phyloP scores from a whole-genome alignment of 345 rosid species.

The Carallia brachiata region DNA sequence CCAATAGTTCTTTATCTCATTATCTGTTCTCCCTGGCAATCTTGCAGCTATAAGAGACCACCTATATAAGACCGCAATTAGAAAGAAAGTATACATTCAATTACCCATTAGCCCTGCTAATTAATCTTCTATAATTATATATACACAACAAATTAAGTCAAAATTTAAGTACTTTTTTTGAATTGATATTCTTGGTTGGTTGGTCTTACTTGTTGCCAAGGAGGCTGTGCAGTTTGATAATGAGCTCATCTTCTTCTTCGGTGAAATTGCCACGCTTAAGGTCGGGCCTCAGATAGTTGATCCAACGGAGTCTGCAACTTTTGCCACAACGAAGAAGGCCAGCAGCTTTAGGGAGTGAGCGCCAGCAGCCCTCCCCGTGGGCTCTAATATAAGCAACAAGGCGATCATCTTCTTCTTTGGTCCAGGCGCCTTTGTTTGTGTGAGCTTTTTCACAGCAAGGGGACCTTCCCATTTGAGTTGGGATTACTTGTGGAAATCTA shows the following conservation, averaged over 20 bases:
- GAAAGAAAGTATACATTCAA: not conserved
- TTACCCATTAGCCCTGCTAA: not conserved
- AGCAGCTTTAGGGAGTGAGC: constrained; percentile 83
- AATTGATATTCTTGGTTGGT: not conserved
- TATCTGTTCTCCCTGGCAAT: constrained; percentile 82
- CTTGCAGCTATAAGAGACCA: constrained; percentile 85
- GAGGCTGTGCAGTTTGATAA: constrained; percentile 73
- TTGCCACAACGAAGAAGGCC: constrained; percentile 80
- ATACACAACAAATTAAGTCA: not conserved
- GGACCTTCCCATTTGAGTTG: constrained; percentile 64
- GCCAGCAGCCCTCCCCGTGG: constrained; percentile 87
- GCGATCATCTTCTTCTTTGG: constrained; percentile 80
- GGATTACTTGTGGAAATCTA: not conserved
- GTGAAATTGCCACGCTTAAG: constrained; percentile 79
- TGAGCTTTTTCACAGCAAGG: constrained; percentile 87
- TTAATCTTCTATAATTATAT: not conserved
- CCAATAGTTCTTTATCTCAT: constrained; percentile 87
- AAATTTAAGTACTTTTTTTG: not conserved
- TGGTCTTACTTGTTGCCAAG: constrained; percentile 70
- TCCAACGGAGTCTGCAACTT: constrained; percentile 82
- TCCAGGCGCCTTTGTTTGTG: constrained; percentile 87
- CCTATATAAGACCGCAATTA: constrained; percentile 23
- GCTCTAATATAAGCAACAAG: constrained; percentile 64
- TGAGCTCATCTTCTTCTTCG: constrained; percentile 75
- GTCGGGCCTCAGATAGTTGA: constrained; percentile 77